These are phyloP conservation scores for Pyrenula massariospora DNA, from an alignment of 495 filamentous ascomycete species.

Conservation along the genomic window DNA sequence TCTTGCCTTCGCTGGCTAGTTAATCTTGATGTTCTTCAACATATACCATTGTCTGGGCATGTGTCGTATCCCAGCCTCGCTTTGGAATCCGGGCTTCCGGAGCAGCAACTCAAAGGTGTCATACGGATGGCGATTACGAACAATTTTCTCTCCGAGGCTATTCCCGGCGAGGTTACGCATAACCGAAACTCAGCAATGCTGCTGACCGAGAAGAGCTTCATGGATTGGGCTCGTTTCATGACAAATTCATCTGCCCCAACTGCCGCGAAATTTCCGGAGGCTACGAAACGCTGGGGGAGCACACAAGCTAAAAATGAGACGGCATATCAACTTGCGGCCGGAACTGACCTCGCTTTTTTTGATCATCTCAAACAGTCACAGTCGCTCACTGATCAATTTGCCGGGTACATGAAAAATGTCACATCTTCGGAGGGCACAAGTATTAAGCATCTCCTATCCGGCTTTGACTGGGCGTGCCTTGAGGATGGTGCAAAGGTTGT, in stretches of 20 bases:
- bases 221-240: conserved; percentile 15
- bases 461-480: conserved; percentile 13
- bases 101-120: conserved; percentile 13
- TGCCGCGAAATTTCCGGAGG: conserved; percentile 9
- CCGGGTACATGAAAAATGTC: conserved; percentile 13
- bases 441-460: conserved; percentile 13
- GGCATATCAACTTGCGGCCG: conserved; percentile 15
- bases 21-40: conserved; percentile 13
- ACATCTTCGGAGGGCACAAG: conserved; percentile 6
- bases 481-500: conserved; percentile 7
- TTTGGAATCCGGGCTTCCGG: conserved; percentile 9
- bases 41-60: conserved; percentile 12
- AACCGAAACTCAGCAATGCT: conserved; percentile 16
- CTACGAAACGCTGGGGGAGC: conserved; percentile 9
- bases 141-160: conserved; percentile 15
- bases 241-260: conserved; percentile 5
- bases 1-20: background rate
- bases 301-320: conserved; percentile 12
- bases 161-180: conserved; percentile 12
- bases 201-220: conserved; percentile 6
- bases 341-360: conserved; percentile 19
- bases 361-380: conserved; percentile 7
- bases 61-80: conserved; percentile 18
- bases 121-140: conserved; percentile 24
- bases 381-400: conserved; percentile 7